Base-by-base conservation (phyloP, 1,284 basidiomycete species). In the Moniliophthora roreri region DNA sequence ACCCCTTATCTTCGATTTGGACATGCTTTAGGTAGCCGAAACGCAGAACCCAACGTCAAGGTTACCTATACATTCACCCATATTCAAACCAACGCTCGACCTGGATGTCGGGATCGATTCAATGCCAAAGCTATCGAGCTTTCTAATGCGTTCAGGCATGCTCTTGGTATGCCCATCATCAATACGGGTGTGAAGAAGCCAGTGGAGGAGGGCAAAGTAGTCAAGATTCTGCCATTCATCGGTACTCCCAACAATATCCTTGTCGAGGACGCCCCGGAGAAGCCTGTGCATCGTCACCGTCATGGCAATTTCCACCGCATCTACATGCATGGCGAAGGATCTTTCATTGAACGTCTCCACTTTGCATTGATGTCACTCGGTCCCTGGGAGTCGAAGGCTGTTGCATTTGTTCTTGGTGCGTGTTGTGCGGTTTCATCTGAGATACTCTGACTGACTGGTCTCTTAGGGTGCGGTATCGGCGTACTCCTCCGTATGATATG, bases 351-450 rank as follows among this genome's bases (percentile, higher is more conserved):
- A 44, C 83, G 89, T 46, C 70, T 91, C 54, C 80, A 84, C 62
- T 70, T 71, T 53, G 84, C 87, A 1, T 69, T 91, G 52, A 80
- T 82, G 73, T 68, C 79, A 4, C 78, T 91, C 13, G 86, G 88
- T n/a, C 81, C 81, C 20, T 91, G 89, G 87, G 89, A 91, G 68
- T 87, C 87, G 48, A 78, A 87, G 49, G 81, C 82, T 11, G 82
- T 91, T 15, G 85, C 89, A 4, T 91, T 91, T 56, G 87, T 91
- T 53, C 76, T 91, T 16, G 89, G 89, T 89, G 58, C 60, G 82
- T 54, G 7, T 44, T 48, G 59, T 32, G 50, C 13, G 20, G 24
- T 47, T 11, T n/a, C 15, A 38, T 34, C 11, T 23, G 49, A 4
- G 16, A 37, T 21, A 18, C 15, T 23, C 10, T 21, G 2, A 23